Evolutionary conservation across 148 eudicot species (phyloP).

Genomic region (Rhododendron griersonianum): DNA sequence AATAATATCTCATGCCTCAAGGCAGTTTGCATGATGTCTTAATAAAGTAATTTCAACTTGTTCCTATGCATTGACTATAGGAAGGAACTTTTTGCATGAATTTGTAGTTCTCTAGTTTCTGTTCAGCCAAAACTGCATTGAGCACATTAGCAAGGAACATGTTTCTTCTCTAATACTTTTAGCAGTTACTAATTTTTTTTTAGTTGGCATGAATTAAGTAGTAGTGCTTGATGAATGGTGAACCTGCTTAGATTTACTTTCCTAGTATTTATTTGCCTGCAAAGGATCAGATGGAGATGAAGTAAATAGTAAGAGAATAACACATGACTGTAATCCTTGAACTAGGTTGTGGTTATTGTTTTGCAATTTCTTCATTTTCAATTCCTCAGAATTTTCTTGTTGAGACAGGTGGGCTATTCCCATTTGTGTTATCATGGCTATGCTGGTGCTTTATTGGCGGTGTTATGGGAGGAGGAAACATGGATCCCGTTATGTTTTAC

Average conservation of each 20-base stretch:
- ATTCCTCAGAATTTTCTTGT: background rate
- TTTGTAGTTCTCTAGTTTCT: background rate
- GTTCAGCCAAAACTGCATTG: background rate
- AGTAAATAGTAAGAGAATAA: background rate
- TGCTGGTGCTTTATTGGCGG: constrained; percentile 79
- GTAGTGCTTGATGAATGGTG: background rate
- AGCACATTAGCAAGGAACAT: background rate
- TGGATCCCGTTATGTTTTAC: constrained; percentile 57
- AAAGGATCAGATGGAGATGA: background rate
- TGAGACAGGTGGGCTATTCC: constrained; percentile 91
- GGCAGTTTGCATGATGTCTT: background rate
- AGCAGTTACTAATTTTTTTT: background rate
- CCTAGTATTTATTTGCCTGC: background rate
- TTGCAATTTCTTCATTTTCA: background rate
- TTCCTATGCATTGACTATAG: background rate
- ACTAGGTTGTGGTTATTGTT: background rate
- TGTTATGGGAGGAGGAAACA: constrained; percentile 76
- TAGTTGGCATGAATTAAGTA: background rate
- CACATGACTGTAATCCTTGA: background rate
- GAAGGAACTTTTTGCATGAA: background rate
- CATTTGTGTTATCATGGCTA: constrained; percentile 35
- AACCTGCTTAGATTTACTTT: background rate
- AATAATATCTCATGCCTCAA: background rate
- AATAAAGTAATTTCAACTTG: background rate
- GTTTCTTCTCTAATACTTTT: background rate